Evolutionary conservation across 2,329 filamentous ascomycete genomes (phyloP).

Genomic region (Aspergillus pseudoterreus): DNA sequence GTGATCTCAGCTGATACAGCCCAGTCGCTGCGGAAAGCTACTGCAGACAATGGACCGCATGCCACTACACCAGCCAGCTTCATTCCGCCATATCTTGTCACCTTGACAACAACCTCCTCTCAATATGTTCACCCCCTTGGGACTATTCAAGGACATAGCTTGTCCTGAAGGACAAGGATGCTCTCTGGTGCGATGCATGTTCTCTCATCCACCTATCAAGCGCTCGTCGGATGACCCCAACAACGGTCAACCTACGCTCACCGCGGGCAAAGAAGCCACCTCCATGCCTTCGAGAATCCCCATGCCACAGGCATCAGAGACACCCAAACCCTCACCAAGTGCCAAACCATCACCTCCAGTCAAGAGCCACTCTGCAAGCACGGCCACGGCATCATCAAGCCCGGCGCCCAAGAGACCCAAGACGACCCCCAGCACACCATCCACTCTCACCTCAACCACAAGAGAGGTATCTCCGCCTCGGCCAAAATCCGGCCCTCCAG

Average conservation of each 20-base stretch:
- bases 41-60: no score
- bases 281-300: slow-evolving; percentile 1
- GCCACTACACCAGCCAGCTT: no score
- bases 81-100: neutral
- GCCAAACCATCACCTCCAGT: neutral
- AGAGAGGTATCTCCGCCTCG: slow-evolving; percentile 30
- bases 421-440: slow-evolving; percentile 9
- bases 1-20: no score
- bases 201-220: slow-evolving; percentile 45
- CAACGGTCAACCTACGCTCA: slow-evolving; percentile 11
- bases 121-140: slow-evolving; percentile 54
- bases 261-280: neutral
- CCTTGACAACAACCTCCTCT: neutral
- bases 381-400: neutral
- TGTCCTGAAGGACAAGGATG: slow-evolving; percentile 54
- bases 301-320: neutral
- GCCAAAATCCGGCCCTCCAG: slow-evolving; percentile 10
- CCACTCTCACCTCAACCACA: slow-evolving; percentile 19
- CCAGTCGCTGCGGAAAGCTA: no score
- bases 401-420: slow-evolving; percentile 3
- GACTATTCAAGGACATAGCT: slow-evolving; percentile 50
- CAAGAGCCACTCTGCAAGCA: neutral
- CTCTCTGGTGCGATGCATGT: slow-evolving; percentile 55
- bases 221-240: slow-evolving; percentile 10
- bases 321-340: neutral